Conservation (phyloP, 2,329 filamentous ascomycete species). For the Aaosphaeria pasadenensis region DNA sequence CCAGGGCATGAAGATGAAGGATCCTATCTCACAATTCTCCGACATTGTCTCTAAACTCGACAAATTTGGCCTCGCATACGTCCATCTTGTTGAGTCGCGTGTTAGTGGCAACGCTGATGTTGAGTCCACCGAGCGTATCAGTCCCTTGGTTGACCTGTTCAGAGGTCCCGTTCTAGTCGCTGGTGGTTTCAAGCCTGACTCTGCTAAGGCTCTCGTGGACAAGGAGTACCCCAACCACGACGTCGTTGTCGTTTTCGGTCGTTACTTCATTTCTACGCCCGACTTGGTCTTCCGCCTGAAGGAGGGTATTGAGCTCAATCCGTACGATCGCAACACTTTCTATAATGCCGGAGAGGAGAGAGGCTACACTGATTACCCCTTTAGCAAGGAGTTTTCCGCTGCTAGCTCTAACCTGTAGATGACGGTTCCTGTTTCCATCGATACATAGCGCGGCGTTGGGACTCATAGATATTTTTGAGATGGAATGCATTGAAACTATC, state of each 20-base stretch:
- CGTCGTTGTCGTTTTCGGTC: conserved; percentile 47
- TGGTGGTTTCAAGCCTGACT: conserved; percentile 41
- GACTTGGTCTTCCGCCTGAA: conserved; percentile 47
- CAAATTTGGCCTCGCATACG: conserved; percentile 48
- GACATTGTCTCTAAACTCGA: conserved; percentile 52
- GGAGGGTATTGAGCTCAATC: conserved; percentile 42
- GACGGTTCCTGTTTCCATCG: too few relatives aligned
- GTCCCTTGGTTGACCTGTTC: conserved; percentile 23
- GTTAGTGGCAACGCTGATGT: conserved; percentile 44
- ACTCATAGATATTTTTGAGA: too few relatives aligned
- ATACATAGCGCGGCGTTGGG: too few relatives aligned
- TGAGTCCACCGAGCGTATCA: conserved; percentile 16
- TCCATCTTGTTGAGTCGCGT: conserved; percentile 55
- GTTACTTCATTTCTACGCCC: conserved; percentile 50
- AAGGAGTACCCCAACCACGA: conserved; percentile 38
- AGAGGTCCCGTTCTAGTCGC: conserved; percentile 37
- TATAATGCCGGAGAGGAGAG: conserved; percentile 36
- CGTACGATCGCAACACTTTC: conserved; percentile 47
- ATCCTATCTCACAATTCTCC: conserved; percentile 61
- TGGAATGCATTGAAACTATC: too few relatives aligned
- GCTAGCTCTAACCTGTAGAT: too few relatives aligned
- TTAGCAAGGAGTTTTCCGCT: conserved; percentile 29
- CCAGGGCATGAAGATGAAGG: conserved; percentile 61
- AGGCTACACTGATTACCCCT: conserved; percentile 44
- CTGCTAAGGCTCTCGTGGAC: conserved; percentile 34